Conservation (phyloP, 2,329 filamentous ascomycete genomes). For the Colletotrichum truncatum region DNA sequence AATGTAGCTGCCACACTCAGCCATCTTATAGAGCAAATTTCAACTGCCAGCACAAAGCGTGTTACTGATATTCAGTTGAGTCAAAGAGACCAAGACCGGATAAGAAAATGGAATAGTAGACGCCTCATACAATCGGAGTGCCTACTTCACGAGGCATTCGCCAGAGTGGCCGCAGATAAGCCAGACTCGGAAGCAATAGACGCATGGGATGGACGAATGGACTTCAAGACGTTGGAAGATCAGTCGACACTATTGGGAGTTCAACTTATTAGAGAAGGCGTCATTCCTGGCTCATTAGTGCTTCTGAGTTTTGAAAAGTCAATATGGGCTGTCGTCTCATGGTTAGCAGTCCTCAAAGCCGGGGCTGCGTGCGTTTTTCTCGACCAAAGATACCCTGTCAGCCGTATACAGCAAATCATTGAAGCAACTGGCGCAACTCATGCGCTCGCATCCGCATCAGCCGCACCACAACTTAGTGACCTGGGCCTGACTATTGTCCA, state of each 20-base stretch:
- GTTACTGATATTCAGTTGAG: not conserved
- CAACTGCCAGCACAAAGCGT: not conserved
- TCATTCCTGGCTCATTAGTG: conserved; percentile 41
- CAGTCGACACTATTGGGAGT: not conserved
- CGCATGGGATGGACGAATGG: conserved; percentile 9
- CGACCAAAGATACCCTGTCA: not conserved
- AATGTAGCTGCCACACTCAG: not conserved
- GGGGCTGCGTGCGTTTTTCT: conserved; percentile 37
- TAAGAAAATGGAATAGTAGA: not conserved
- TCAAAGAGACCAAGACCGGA: not conserved
- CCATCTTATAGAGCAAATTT: not conserved
- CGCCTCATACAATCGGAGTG: not conserved
- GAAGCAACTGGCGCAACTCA: not conserved
- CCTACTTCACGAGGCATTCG: not conserved
- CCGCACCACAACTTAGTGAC: not conserved
- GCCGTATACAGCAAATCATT: not conserved
- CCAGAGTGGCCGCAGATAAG: not conserved
- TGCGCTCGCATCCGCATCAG: not conserved
- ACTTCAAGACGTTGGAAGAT: conserved; percentile 18
- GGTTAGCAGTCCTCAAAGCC: conserved; percentile 37
- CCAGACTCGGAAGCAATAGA: not conserved
- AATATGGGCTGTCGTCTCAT: conserved; percentile 30
- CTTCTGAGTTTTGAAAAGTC: conserved; percentile 40
- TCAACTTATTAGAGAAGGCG: conserved; percentile 17
- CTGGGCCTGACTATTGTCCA: not conserved